phyloP scores from a whole-genome alignment of 495 filamentous ascomycete genomes.

The Aspergillus campestris region DNA sequence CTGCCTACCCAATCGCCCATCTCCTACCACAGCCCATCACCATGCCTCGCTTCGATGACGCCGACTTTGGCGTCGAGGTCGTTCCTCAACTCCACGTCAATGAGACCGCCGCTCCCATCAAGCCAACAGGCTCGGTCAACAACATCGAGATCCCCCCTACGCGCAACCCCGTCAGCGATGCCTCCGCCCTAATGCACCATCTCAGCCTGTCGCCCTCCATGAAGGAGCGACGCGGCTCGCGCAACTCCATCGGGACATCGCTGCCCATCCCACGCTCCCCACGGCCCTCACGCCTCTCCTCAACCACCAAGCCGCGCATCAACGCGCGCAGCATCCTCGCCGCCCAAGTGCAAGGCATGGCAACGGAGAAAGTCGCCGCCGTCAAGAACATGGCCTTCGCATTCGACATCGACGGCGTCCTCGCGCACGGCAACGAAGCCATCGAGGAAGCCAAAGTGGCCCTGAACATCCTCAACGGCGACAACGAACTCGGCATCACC shows the following conservation, averaged over 20 bases:
- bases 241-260: constrained; percentile 72
- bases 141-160: constrained; percentile 66
- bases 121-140: constrained; percentile 28
- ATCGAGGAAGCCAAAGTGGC: constrained; percentile 78
- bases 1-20: no score
- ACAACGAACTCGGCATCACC: constrained; percentile 78
- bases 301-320: constrained; percentile 36
- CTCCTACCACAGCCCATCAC: constrained; percentile 15
- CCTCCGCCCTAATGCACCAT: constrained; percentile 63
- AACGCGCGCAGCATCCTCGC: constrained; percentile 60
- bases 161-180: constrained; percentile 60
- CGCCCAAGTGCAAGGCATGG: constrained; percentile 63
- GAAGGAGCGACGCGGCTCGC: constrained; percentile 57
- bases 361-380: constrained; percentile 54
- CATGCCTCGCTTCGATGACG: constrained; percentile 58
- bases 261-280: constrained; percentile 70
- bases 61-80: constrained; percentile 40
- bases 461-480: constrained; percentile 78
- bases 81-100: constrained; percentile 19
- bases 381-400: constrained; percentile 74
- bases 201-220: constrained; percentile 59
- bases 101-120: constrained; percentile 21
- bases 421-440: constrained; percentile 68
- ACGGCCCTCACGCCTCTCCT: constrained; percentile 57
- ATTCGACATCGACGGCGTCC: constrained; percentile 88